Evolutionary conservation across 306 rosid species (phyloP), one percentile per base, ranked within the genome.

Genomic region (Casuarina equisetifolia): DNA sequence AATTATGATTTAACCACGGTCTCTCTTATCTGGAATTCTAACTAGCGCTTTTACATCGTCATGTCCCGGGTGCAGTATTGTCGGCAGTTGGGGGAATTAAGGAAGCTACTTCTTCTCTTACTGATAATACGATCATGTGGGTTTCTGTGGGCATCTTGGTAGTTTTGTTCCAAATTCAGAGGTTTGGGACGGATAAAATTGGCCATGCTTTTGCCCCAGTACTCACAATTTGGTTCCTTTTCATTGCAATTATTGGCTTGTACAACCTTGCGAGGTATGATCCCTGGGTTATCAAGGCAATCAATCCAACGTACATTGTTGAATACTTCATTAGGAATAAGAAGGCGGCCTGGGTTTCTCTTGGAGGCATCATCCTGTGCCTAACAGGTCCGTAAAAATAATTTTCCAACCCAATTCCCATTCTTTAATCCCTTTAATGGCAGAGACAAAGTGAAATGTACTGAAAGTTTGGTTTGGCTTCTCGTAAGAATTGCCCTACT

Each of bases 151-250:
- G 51, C 32, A 80, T 87, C 70, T 82, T 87, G 77, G 16, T 78
- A 6, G 7, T 10, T 11, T 40, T 87, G 13, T 87, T 85, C 54
- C 20, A 51, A 63, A 58, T 82, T 58, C 88, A 85, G 59, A 79
- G 84, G 62, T 84, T 80, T 69, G 91, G 91, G 8, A 87, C 88
- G 6, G 78, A 82, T 42, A 87, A 82, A 82, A 86, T 87, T 45
- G 88, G 91, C 4, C 75, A 77, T 70, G 48, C 32, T 25, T 25
- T 25, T 25, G 88, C 88, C 67, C 85, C 87, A 3, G 43, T 82
- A 8, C 80, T 87, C 15, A 38, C 71, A 40, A 20, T 78, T 11
- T 85, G 88, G 88, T 84, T 87, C 45, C 1, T 63, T 12, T 43
- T 78, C n/a, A 61, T 84, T 12, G 79, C 49, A 51, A 55, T 59